Percentiles rank a stretch among this genome's conserved stretches.
These are phyloP conservation scores for Sclerotinia sclerotiorum DNA, from an alignment of 2,329 filamentous ascomycete species.

Conservation along the genomic window DNA sequence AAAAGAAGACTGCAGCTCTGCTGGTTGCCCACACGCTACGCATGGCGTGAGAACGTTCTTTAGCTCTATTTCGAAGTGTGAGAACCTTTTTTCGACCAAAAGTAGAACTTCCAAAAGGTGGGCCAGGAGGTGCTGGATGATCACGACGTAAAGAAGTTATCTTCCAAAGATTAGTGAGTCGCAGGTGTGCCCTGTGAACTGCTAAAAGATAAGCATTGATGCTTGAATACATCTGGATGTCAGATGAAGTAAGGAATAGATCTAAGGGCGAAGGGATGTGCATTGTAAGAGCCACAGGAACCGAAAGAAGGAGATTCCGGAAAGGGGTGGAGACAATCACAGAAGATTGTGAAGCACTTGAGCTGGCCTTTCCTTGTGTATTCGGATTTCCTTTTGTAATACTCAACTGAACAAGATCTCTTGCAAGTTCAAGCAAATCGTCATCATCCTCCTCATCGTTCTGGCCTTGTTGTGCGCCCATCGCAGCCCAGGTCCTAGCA, in stretches of 20 bases:
- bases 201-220: constrained; percentile 86
- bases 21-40: constrained; percentile 87
- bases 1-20: constrained; percentile 82
- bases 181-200: constrained; percentile 80
- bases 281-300: constrained; percentile 68
- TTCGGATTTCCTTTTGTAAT: constrained; percentile 51
- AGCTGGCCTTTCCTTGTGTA: constrained; percentile 41
- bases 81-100: constrained; percentile 60
- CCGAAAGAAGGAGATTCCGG: constrained; percentile 77
- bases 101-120: constrained; percentile 60
- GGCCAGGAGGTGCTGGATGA: constrained; percentile 69
- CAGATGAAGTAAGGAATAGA: constrained; percentile 75
- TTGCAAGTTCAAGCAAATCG: constrained; percentile 79
- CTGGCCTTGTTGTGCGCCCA: constrained; percentile 71
- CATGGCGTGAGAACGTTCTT: constrained; percentile 64
- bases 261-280: constrained; percentile 78
- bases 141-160: constrained; percentile 74
- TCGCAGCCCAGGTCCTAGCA: constrained; percentile 72
- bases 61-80: constrained; percentile 63
- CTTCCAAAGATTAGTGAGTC: constrained; percentile 84
- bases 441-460: constrained; percentile 70
- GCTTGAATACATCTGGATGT: constrained; percentile 77
- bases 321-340: constrained; percentile 56
- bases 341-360: constrained; percentile 31
- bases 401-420: constrained; percentile 69